Percentiles rank a stretch among this genome's conserved stretches.
Evolutionary conservation across 345 rosid species (phyloP).

Genomic region (Anastatica hierochuntica): DNA sequence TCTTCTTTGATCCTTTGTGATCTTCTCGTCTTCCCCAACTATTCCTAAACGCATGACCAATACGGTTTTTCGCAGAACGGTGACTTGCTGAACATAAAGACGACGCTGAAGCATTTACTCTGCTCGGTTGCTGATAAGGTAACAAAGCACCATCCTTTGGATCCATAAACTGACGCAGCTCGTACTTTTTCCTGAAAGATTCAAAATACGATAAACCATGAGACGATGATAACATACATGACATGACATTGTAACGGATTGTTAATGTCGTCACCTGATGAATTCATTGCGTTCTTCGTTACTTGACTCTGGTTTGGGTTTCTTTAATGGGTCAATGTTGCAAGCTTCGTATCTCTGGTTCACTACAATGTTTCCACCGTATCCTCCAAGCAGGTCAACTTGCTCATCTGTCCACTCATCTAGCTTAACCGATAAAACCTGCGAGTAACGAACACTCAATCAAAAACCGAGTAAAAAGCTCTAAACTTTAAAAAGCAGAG

Average conservation of each 20-base stretch:
- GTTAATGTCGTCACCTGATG: slow-evolving; percentile 41
- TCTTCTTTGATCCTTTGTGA: slow-evolving; percentile 53
- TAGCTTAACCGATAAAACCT: slow-evolving; percentile 86
- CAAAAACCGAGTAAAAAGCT: background rate
- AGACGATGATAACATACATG: background rate
- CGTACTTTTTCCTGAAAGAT: slow-evolving; percentile 71
- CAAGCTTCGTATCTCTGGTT: slow-evolving; percentile 74
- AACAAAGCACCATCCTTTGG: slow-evolving; percentile 32
- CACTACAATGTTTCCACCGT: slow-evolving; percentile 69
- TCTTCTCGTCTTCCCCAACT: slow-evolving; percentile 91
- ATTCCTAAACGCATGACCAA: slow-evolving; percentile 73
- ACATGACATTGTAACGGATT: background rate
- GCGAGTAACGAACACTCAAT: slow-evolving; percentile 4
- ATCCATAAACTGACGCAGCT: slow-evolving; percentile 51
- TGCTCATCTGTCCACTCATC: slow-evolving; percentile 98
- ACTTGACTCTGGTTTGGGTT: slow-evolving; percentile 72
- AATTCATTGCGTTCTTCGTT: slow-evolving; percentile 73
- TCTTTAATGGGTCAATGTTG: slow-evolving; percentile 43
- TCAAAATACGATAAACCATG: background rate
- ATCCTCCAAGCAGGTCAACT: slow-evolving; percentile 41
- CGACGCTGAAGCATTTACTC: slow-evolving; percentile 16
- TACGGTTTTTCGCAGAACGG: slow-evolving; percentile 43
- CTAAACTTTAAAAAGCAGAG: slow-evolving; percentile 2
- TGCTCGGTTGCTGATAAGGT: slow-evolving; percentile 30
- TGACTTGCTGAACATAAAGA: slow-evolving; percentile 25